These are phyloP conservation scores for Termitomyces sp. DNA, from an alignment of 768 basidiomycete species.

Conservation along the genomic window DNA sequence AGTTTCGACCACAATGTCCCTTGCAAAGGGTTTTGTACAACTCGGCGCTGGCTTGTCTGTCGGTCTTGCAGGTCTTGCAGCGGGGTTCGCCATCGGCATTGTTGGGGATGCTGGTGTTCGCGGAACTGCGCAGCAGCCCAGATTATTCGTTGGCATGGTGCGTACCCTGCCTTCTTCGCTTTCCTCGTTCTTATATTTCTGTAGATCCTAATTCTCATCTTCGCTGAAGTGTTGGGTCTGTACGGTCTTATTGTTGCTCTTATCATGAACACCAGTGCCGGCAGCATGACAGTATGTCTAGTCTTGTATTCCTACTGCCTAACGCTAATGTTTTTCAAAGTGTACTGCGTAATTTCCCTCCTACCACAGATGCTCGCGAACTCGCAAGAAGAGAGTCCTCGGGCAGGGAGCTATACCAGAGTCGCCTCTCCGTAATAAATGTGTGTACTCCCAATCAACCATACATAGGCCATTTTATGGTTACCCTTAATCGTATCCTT, in stretches of 20 bases:
- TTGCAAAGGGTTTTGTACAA: conserved; percentile 91
- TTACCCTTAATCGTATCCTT: conserved; percentile 11
- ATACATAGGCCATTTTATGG: conserved; percentile 9
- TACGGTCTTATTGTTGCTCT: conserved; percentile 86
- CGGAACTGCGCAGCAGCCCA: conserved; percentile 94
- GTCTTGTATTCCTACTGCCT: neutral
- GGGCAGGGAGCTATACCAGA: conserved; percentile 12
- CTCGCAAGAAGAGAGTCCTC: neutral
- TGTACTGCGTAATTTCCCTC: conserved; percentile 5
- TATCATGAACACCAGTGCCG: conserved; percentile 84
- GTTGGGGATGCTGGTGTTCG: conserved; percentile 99
- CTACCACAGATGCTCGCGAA: neutral
- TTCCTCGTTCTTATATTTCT: neutral
- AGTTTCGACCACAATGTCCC: conserved; percentile 78
- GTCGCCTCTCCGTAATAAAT: conserved; percentile 8
- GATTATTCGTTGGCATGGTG: conserved; percentile 93
- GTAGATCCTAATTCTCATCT: conserved; percentile 97
- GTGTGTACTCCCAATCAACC: conserved; percentile 9
- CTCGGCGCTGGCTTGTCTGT: conserved; percentile 92
- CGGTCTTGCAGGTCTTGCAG: conserved; percentile 91
- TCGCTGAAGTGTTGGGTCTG: conserved; percentile 63
- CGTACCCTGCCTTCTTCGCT: conserved; percentile 15
- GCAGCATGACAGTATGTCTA: conserved; percentile 13
- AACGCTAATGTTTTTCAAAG: neutral
- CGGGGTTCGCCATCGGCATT: conserved; percentile 97